phyloP scores from a whole-genome alignment of 2,329 filamentous ascomycete species.

The Nothophoma quercina region DNA sequence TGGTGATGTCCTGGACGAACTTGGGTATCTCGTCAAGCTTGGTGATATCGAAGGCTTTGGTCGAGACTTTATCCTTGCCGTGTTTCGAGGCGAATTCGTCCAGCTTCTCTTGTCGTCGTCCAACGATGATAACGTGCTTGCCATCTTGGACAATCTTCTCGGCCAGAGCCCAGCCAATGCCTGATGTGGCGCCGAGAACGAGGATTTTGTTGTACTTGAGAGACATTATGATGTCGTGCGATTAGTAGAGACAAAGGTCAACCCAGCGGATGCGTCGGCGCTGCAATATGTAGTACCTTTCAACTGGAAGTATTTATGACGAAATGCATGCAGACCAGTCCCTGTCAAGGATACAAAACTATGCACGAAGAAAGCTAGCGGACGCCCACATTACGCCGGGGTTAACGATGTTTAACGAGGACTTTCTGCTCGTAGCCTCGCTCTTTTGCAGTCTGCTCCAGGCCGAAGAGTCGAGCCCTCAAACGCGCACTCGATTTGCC shows the following conservation, averaged over 20 bases:
- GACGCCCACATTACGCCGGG: background rate
- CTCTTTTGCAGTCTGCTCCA: background rate
- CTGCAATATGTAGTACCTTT: background rate
- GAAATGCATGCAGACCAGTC: too few species aligned
- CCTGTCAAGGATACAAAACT: background rate
- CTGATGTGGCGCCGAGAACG: conserved; percentile 62
- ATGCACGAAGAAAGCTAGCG: background rate
- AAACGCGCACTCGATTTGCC: background rate
- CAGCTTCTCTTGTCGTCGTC: conserved; percentile 60
- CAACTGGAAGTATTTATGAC: background rate
- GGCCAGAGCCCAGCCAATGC: conserved; percentile 61
- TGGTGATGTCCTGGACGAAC: conserved; percentile 53
- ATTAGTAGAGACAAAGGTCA: background rate
- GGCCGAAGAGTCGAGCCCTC: background rate
- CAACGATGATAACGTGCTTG: conserved; percentile 58
- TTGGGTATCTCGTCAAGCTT: conserved; percentile 57
- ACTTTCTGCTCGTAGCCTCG: background rate
- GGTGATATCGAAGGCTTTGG: conserved; percentile 60
- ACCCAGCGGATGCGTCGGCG: background rate
- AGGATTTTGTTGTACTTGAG: conserved; percentile 62
- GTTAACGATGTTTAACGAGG: conserved; percentile 5
- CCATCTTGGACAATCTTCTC: conserved; percentile 58
- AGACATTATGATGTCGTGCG: conserved; percentile 44
- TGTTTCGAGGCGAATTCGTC: conserved; percentile 57
- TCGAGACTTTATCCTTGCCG: conserved; percentile 56